A percentile compares a stretch with the other conserved stretches of the same genome.
Evolutionary conservation across 164 flowering plant species (phyloP).

Genomic region (Litsea cubeba): DNA sequence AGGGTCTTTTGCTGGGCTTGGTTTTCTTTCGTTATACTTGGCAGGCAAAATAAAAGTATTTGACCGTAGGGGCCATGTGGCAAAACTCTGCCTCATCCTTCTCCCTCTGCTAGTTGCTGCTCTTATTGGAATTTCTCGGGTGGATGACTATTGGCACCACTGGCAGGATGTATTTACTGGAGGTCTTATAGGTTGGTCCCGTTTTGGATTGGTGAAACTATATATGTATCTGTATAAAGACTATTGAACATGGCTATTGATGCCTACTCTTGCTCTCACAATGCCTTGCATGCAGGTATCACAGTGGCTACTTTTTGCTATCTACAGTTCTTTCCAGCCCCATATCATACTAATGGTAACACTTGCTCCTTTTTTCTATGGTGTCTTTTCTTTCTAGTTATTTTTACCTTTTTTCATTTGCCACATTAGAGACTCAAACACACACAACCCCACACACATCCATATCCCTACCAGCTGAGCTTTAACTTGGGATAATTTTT

Average conservation of each 20-base stretch:
- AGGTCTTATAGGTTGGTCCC: slow-evolving; percentile 50
- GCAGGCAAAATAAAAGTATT: slow-evolving; percentile 64
- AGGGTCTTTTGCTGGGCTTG: slow-evolving; percentile 80
- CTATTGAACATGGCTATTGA: neutral
- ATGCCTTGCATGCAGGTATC: slow-evolving; percentile 36
- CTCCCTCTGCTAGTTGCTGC: slow-evolving; percentile 58
- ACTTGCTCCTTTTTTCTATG: neutral
- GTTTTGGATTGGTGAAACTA: neutral
- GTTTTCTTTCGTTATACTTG: slow-evolving; percentile 58
- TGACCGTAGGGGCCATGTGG: slow-evolving; percentile 62
- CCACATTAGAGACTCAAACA: neutral
- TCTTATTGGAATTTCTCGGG: slow-evolving; percentile 66
- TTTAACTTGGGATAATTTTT: too few species aligned
- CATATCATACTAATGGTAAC: slow-evolving; percentile 56
- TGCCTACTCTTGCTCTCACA: neutral
- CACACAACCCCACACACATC: too few species aligned
- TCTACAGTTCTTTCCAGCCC: slow-evolving; percentile 83
- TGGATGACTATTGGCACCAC: slow-evolving; percentile 85
- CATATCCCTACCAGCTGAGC: too few species aligned
- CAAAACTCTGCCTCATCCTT: slow-evolving; percentile 60
- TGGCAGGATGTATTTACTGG: slow-evolving; percentile 84
- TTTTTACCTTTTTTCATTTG: neutral
- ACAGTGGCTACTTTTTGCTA: slow-evolving; percentile 67
- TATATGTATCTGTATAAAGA: neutral
- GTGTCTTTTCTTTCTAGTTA: neutral